Base-by-base conservation (phyloP, 352 stramenopile genomes). In the Phytophthora vignae region DNA sequence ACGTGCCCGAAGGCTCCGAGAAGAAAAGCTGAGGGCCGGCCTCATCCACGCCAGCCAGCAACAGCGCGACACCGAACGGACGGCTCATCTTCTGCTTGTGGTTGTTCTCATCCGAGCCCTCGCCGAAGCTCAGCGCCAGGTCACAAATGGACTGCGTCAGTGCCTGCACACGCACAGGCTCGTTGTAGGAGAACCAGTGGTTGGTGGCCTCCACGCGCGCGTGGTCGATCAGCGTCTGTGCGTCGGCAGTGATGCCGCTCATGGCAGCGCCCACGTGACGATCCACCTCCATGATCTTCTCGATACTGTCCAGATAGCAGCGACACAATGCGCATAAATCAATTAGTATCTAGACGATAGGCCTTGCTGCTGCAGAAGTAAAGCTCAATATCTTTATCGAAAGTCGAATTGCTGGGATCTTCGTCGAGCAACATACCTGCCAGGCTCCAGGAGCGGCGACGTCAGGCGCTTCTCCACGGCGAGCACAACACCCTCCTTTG, bases 241-340 rank as follows among this genome's bases (percentile, higher is more conserved):
- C 98, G 82, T 99, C 98, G 38, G 98, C 97, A 15, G 99, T 99
- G 52, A 99, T 91, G 55, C 98, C 98, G 73, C 94, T 99, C 97
- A 99, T 99, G 67, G 98, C 98, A 31, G 93, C 97, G 31, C 98
- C 98, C 54, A 99, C 91, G 83, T 99, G 98, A 11, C 83, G 87
- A 79, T 99, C 98, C 69, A 99, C 97, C 80, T 99, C 98, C 79
- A 99, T 98, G 82, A 99, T 99, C 87, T 99, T 99, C 78, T 99
- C 97, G 50, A 99, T 98, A 76, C 94, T 99, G 49, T 73, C 60
- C 6, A 73, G 68, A 21, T 29, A 21, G 36, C 36, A 71, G 38
- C 33, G 29, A 49, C 22, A 55, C 14, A 64, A 56, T 12, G 57
- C 29, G 55, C 36, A 42, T 14, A 11, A 42, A n/a, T 6, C 36